Conservation (phyloP, 2,329 filamentous ascomycete genomes). For the Elsinoe necatrix region DNA sequence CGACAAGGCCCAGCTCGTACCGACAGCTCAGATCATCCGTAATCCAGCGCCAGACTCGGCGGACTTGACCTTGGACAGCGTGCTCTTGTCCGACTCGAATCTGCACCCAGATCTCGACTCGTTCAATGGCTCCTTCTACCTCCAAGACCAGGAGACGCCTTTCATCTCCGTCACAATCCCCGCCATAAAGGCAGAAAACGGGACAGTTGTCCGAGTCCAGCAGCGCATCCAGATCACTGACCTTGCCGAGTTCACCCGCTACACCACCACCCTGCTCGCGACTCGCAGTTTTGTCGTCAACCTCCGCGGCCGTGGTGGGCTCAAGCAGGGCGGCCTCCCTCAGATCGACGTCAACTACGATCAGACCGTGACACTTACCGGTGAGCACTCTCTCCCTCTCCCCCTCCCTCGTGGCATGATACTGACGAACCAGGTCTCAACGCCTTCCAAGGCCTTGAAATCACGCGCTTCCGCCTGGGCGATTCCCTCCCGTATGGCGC, state of each 20-base stretch:
- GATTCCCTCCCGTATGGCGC: conserved; percentile 35
- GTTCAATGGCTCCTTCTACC: conserved; percentile 45
- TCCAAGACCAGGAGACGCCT: conserved; percentile 32
- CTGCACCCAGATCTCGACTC: conserved; percentile 48
- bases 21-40: conserved; percentile 44
- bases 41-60: conserved; percentile 43
- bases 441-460: conserved; percentile 47
- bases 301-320: conserved; percentile 43
- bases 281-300: conserved; percentile 43
- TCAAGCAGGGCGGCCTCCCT: conserved; percentile 45
- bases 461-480: conserved; percentile 40
- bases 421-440: conserved; percentile 42
- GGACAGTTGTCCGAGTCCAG: conserved; percentile 35
- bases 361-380: conserved; percentile 49
- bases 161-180: conserved; percentile 43
- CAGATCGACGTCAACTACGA: conserved; percentile 47
- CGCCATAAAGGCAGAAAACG: conserved; percentile 35
- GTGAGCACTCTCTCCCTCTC: conserved; percentile 31
- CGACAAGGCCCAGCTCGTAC: conserved; percentile 43
- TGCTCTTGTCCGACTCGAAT: conserved; percentile 35
- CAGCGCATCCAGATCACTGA: conserved; percentile 37
- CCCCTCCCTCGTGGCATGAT: conserved; percentile 1
- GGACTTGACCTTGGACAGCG: conserved; percentile 41
- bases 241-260: conserved; percentile 41
- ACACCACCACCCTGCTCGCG: conserved; percentile 41